Percentiles rank a stretch among this genome's conserved stretches.
Evolutionary conservation across 2,329 filamentous ascomycete species (phyloP).

Genomic region (Penicillium psychrosexuale): DNA sequence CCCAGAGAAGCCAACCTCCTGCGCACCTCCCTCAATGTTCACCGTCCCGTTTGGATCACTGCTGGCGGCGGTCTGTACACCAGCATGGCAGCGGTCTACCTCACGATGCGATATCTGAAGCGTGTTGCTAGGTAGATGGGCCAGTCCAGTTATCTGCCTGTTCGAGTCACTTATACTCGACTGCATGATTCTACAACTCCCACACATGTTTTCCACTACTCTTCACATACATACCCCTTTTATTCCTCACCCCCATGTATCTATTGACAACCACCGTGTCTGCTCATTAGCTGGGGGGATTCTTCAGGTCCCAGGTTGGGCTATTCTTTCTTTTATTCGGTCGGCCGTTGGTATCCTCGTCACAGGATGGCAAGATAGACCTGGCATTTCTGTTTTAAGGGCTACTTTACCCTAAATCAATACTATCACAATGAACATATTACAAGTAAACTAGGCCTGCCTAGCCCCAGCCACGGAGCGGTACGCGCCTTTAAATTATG

Average conservation of each 20-base stretch:
- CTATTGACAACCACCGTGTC: not conserved
- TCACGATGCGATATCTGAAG: slow-evolving; percentile 32
- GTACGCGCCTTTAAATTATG: not conserved
- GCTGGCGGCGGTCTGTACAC: slow-evolving; percentile 33
- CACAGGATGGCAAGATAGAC: slow-evolving; percentile 16
- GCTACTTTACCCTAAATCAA: slow-evolving; percentile 24
- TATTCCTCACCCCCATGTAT: not conserved
- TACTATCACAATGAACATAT: not conserved
- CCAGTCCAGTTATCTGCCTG: not conserved
- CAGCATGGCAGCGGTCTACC: slow-evolving; percentile 30
- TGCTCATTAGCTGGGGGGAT: not conserved
- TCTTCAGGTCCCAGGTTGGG: slow-evolving; percentile 2
- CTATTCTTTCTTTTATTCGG: slow-evolving; percentile 17
- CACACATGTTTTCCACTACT: not conserved
- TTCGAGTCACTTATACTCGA: not conserved
- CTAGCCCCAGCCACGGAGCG: not conserved
- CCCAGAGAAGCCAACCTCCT: slow-evolving; percentile 28
- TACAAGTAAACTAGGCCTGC: not conserved
- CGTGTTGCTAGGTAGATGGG: slow-evolving; percentile 15
- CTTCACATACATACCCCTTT: slow-evolving; percentile 1
- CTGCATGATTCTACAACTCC: not conserved
- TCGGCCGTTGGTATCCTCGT: slow-evolving; percentile 7
- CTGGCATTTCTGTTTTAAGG: slow-evolving; percentile 16
- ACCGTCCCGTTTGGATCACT: slow-evolving; percentile 34
- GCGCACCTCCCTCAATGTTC: slow-evolving; percentile 31